These are phyloP conservation scores for Dictyostelium citrinum DNA, from an alignment of 78 protist genomes.

Conservation along the genomic window DNA sequence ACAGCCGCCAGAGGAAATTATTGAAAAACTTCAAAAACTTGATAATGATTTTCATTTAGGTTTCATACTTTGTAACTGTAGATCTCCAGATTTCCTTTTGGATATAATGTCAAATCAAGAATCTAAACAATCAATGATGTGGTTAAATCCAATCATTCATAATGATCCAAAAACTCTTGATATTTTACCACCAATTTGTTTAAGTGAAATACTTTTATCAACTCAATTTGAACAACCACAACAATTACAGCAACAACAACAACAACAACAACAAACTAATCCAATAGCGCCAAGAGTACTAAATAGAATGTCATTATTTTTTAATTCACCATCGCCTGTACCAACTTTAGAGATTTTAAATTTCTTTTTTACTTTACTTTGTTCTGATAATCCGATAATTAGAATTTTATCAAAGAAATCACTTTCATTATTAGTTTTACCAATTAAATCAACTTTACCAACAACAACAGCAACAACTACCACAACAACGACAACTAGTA, in stretches of 20 bases:
- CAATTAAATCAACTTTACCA: background rate
- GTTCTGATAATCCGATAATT: background rate
- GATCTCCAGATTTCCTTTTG: conserved; percentile 50
- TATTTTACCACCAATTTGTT: conserved; percentile 67
- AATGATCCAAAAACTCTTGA: conserved; percentile 57
- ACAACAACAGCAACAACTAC: background rate
- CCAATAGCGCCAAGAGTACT: background rate
- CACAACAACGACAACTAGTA: background rate
- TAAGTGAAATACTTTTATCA: conserved; percentile 47
- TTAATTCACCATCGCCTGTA: background rate
- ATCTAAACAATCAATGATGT: conserved; percentile 32
- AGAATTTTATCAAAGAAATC: conserved; percentile 21
- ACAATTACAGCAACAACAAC: background rate
- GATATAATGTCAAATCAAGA: conserved; percentile 68
- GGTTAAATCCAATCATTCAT: conserved; percentile 64
- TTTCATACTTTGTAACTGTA: conserved; percentile 26
- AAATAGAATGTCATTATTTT: conserved; percentile 6
- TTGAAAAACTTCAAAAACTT: conserved; percentile 28
- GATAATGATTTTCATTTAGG: conserved; percentile 53
- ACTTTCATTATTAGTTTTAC: background rate
- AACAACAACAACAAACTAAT: background rate
- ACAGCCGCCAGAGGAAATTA: conserved; percentile 58
- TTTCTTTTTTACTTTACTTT: conserved; percentile 39
- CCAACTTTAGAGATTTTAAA: conserved; percentile 57
- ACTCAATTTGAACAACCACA: background rate